A percentile compares a stretch with the other conserved stretches of the same genome.
Conservation (phyloP, 2,329 filamentous ascomycete species). For the Fusarium torreyae region DNA sequence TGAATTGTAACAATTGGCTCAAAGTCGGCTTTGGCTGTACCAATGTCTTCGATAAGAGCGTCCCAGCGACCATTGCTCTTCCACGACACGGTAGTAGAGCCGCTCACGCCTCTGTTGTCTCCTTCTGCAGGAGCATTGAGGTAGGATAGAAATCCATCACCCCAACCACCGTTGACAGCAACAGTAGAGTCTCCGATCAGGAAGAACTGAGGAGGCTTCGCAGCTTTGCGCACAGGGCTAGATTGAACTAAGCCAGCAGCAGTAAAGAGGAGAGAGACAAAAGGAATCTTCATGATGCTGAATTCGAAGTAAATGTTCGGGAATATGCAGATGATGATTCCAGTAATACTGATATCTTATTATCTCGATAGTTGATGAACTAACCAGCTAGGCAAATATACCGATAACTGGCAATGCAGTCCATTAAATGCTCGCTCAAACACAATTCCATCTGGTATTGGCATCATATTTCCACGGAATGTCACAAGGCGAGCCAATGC, state of each 20-base stretch:
- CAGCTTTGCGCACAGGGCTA: not conserved
- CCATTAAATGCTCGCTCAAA: too few species aligned
- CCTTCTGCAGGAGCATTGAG: not conserved
- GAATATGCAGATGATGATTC: too few species aligned
- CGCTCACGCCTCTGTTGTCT: constrained; percentile 7
- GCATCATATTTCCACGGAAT: too few species aligned
- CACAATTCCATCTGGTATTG: too few species aligned
- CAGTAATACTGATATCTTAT: not conserved
- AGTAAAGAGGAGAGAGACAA: accelerated
- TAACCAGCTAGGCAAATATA: too few species aligned
- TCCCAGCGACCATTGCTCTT: constrained; percentile 25
- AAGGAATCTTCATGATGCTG: not conserved
- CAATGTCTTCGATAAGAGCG: not conserved
- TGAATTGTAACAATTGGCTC: constrained; percentile 16
- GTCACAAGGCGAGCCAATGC: too few species aligned
- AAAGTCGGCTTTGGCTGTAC: not conserved
- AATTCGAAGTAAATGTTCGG: too few species aligned
- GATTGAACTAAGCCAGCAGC: not conserved
- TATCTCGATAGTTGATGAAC: too few species aligned
- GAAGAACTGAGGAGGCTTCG: constrained; percentile 14
- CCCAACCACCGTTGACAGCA: constrained; percentile 7
- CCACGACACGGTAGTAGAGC: constrained; percentile 14
- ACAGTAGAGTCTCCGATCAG: constrained; percentile 19
- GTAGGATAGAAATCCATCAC: not conserved
- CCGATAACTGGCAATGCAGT: too few species aligned